phyloP scores from a whole-genome alignment of 371 early-diverging fungal genomes.

The Saksenaea oblongispora region DNA sequence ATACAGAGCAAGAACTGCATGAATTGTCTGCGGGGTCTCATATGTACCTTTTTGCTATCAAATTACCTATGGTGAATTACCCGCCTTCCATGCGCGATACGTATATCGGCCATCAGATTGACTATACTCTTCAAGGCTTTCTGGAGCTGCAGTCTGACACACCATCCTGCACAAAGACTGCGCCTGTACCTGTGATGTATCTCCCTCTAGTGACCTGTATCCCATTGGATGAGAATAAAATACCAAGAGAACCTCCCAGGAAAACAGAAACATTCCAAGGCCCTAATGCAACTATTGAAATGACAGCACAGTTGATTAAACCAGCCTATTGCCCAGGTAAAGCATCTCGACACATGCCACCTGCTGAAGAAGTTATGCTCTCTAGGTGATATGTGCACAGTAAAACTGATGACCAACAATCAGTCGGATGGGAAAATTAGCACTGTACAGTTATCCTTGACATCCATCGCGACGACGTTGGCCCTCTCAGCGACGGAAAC shows the following conservation, averaged over 20 bases:
- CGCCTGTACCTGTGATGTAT: conserved; percentile 34
- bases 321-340: conserved; percentile 50
- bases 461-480: conserved; percentile 14
- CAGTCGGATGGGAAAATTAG: conserved; percentile 43
- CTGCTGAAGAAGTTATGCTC: background rate
- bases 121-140: conserved; percentile 40
- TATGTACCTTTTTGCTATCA: conserved; percentile 51
- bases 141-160: conserved; percentile 20
- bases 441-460: conserved; percentile 26
- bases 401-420: conserved; percentile 36
- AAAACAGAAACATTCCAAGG: conserved; percentile 25
- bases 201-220: conserved; percentile 37
- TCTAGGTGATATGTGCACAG: conserved; percentile 44
- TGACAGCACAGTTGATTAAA: conserved; percentile 34
- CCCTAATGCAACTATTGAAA: conserved; percentile 19
- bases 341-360: background rate
- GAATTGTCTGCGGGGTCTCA: conserved; percentile 33
- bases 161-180: conserved; percentile 13
- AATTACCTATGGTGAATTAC: conserved; percentile 43
- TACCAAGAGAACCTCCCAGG: conserved; percentile 6
- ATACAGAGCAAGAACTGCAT: background rate
- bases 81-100: conserved; percentile 41
- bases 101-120: conserved; percentile 34
- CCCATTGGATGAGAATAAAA: background rate
- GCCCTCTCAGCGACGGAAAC: background rate